Percentiles rank a stretch among this genome's conserved stretches.
These are phyloP conservation scores for Graphium sp. DNA, from an alignment of 2,329 filamentous ascomycete genomes.

Conservation along the genomic window DNA sequence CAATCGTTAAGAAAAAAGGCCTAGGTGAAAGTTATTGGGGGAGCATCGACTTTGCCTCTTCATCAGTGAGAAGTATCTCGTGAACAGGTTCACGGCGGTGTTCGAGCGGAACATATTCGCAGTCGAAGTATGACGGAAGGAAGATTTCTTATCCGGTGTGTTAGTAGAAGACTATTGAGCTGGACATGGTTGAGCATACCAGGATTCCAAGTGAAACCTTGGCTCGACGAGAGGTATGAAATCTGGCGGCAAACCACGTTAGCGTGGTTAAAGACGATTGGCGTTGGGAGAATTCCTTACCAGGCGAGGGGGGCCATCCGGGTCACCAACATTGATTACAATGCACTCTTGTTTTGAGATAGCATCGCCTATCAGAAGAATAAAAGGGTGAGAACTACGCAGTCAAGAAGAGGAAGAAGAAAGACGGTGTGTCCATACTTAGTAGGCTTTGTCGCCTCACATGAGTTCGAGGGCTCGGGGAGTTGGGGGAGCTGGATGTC, in stretches of 20 bases:
- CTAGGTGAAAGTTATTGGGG: conserved; percentile 31
- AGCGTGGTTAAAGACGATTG: background rate
- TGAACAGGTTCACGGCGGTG: conserved; percentile 60
- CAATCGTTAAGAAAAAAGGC: background rate
- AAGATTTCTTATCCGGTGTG: conserved; percentile 46
- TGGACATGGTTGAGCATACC: conserved; percentile 22
- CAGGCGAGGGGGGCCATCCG: conserved; percentile 55
- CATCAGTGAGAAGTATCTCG: conserved; percentile 63
- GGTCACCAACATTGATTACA: conserved; percentile 64
- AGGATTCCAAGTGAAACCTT: conserved; percentile 74
- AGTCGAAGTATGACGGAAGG: conserved; percentile 60
- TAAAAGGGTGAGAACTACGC: conserved; percentile 6
- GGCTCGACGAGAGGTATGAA: conserved; percentile 61
- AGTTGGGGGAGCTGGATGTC: conserved; percentile 24
- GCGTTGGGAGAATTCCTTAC: conserved; percentile 25
- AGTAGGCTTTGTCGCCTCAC: conserved; percentile 43
- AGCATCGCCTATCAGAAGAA: conserved; percentile 40
- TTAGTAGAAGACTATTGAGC: conserved; percentile 2
- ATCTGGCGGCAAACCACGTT: conserved; percentile 32
- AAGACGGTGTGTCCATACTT: conserved; percentile 22
- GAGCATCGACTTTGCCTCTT: conserved; percentile 53
- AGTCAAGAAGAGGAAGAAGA: background rate
- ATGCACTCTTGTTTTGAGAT: conserved; percentile 61
- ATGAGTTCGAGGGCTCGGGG: conserved; percentile 26
- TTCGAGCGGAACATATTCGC: conserved; percentile 59